Base-by-base conservation (phyloP, 2,329 filamentous ascomycete species). In the Dichotomopilus funicola region DNA sequence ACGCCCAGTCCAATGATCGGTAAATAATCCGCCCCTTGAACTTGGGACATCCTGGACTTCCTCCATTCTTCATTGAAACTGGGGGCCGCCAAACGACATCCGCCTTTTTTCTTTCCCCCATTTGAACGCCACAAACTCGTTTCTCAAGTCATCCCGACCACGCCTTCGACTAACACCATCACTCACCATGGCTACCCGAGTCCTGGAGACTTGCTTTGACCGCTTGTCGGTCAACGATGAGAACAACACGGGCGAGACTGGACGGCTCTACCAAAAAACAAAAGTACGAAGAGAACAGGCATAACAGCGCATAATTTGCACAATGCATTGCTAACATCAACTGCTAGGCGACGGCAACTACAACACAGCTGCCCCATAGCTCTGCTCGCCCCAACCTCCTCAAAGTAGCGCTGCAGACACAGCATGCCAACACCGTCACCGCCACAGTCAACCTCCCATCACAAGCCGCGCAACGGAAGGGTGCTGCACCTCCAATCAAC, bases 171-270 rank as follows among this genome's bases (percentile, higher is more conserved):
- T 27, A 6, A 5, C 34, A n/a, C 9, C 5, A 11, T 44, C 7
- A 33, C 36, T 7, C 51, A 63, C 60, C 58, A 85, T 92, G 88
- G 83, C 91, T 61, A 82, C 88, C 57, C 83, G 88, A 64, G 84
- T 83, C 51, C 78, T 97, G 47, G 92, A 96, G 75, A 78, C 88
- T 73, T 88, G 89, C 65, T 89, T 97, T 68, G 91, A 96, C 83
- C 86, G 86, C 72, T 82, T 96, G 74, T 87, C 88, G 19, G 89
- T 96, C 60, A 87, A 88, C 65, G 91, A 96, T 68, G 91, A 96
- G 73, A 95, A 92, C 68, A 86, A 89, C 57, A 72, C 76, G 36
- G 74, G 74, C 53, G 78, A 82, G 60, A 75, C 73, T 59, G 73
- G 73, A 55, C 78, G 78, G 60, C 61, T 69, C 33, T 85, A 88